Conservation (phyloP, 495 filamentous ascomycete species). For the Venustampulla echinocandica region DNA sequence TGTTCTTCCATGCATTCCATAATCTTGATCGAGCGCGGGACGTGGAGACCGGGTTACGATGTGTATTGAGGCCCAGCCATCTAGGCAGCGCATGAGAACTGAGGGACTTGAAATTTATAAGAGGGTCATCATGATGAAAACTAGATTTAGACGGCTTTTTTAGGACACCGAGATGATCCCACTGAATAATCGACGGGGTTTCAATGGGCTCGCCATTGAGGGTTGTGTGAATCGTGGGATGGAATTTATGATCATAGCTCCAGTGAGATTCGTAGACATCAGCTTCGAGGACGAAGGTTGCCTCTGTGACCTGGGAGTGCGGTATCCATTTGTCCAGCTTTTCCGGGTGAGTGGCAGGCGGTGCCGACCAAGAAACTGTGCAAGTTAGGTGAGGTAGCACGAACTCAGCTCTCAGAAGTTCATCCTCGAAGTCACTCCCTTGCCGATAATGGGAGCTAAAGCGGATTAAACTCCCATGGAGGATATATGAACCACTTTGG, state of each 20-base stretch:
- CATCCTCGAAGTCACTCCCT: slow-evolving; percentile 46
- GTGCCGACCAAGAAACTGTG: slow-evolving; percentile 50
- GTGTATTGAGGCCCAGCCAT: slow-evolving; percentile 38
- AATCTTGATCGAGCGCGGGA: slow-evolving; percentile 50
- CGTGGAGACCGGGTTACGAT: slow-evolving; percentile 46
- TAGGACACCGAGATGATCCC: slow-evolving; percentile 47
- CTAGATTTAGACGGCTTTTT: slow-evolving; percentile 45
- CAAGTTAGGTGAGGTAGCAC: slow-evolving; percentile 46
- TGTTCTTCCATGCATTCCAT: slow-evolving; percentile 58
- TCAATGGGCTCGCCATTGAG: slow-evolving; percentile 45
- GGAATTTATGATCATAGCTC: slow-evolving; percentile 55
- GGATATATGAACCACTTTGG: slow-evolving; percentile 45
- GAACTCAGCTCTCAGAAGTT: slow-evolving; percentile 50
- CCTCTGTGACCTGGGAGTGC: slow-evolving; percentile 49
- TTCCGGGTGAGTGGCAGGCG: slow-evolving; percentile 42
- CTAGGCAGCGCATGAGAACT: slow-evolving; percentile 39
- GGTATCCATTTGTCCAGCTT: slow-evolving; percentile 52
- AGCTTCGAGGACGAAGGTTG: slow-evolving; percentile 46
- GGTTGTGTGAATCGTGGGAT: slow-evolving; percentile 49
- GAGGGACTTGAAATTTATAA: slow-evolving; percentile 41
- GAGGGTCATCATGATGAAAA: slow-evolving; percentile 49
- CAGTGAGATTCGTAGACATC: slow-evolving; percentile 50
- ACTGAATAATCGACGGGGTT: slow-evolving; percentile 51
- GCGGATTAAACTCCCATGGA: slow-evolving; percentile 44
- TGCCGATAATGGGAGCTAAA: slow-evolving; percentile 54